Conservation (phyloP, 2,329 filamentous ascomycete species). For the Aspergillus cejpii region DNA sequence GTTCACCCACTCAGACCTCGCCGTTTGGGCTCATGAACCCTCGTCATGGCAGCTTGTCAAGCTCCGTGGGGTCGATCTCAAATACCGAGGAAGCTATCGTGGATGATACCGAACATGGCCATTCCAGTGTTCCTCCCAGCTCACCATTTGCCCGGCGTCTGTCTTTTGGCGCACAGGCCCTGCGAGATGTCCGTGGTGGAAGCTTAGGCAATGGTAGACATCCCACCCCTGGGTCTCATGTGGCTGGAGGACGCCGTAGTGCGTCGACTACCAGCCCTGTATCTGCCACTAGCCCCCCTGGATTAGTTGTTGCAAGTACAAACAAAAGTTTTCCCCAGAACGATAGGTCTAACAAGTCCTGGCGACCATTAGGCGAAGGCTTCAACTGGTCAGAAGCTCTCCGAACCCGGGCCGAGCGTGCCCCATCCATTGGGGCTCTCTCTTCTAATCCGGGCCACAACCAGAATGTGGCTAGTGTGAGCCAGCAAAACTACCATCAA, state of each 20-base stretch:
- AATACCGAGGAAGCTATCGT: conserved; percentile 42
- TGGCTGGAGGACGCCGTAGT: conserved; percentile 22
- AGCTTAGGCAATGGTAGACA: conserved; percentile 58
- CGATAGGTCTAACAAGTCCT: conserved; percentile 41
- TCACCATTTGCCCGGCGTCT: conserved; percentile 70
- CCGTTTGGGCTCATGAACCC: conserved; percentile 47
- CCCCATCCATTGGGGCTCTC: conserved; percentile 41
- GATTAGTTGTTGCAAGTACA: conserved; percentile 35
- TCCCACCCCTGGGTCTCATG: conserved; percentile 38
- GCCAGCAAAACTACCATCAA: conserved; percentile 43
- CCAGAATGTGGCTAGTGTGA: conserved; percentile 38
- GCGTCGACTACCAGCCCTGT: conserved; percentile 22
- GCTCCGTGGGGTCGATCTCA: conserved; percentile 44
- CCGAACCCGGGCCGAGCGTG: conserved; percentile 82
- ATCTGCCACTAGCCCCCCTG: conserved; percentile 14
- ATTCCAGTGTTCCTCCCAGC: conserved; percentile 54
- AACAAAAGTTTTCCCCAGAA: conserved; percentile 29
- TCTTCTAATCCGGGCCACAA: conserved; percentile 25
- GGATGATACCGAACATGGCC: conserved; percentile 62
- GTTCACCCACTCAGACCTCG: conserved; percentile 55
- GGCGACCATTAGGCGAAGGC: conserved; percentile 65
- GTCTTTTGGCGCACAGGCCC: conserved; percentile 79
- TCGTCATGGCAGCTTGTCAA: conserved; percentile 63
- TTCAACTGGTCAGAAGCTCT: conserved; percentile 98
- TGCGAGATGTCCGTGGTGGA: conserved; percentile 61